Base-by-base conservation (phyloP, 805 yeast genomes). In the Brettanomyces sp. region DNA sequence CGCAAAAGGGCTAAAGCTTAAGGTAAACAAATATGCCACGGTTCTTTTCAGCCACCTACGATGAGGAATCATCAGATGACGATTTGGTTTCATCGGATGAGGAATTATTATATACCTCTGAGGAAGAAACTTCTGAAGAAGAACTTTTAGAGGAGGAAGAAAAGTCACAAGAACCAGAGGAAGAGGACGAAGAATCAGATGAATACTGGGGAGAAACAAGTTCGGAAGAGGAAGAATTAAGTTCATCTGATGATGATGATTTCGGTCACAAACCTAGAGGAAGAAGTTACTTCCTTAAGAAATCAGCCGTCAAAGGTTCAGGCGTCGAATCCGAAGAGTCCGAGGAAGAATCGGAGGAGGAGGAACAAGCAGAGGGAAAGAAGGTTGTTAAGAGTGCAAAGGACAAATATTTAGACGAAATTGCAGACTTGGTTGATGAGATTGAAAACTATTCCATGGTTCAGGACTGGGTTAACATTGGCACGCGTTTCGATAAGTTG, bases 331-430 rank as follows among this genome's bases (percentile, higher is more conserved):
- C 61, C n/a, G 35, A 32, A 40, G 35, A 32, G 18, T 21, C 14
- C 3, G 44, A 24, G 5, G 30, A 33, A 14, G 58, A 49, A 28
- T 59, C 67, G 32, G 78, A 71, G 52, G 58, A 58, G 35, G 70
- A 64, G 43, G 59, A 60, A 9, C 68, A 63, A 32, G 52, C 68
- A 45, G 86, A 79, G 47, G 84, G 77, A 49, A 85, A 82, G 59
- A 83, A 80, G 63, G 85, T 82, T 55, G 96, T 91, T 55, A 90
- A 87, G 69, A 81, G 93, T 48, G 96, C 97, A 45, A 87, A 84
- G 68, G 98, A 90, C 53, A 93, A 91, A 71, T 74, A 89, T 49
- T 64, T 89, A 56, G 97, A 89, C 61, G 99, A 93, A 64, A 76
- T 93, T 69, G 81, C 77, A 56, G 72, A 72, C 24, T 66, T 77